phyloP scores from a whole-genome alignment of 2,329 filamentous ascomycete genomes.

The Ascosphaera apis region DNA sequence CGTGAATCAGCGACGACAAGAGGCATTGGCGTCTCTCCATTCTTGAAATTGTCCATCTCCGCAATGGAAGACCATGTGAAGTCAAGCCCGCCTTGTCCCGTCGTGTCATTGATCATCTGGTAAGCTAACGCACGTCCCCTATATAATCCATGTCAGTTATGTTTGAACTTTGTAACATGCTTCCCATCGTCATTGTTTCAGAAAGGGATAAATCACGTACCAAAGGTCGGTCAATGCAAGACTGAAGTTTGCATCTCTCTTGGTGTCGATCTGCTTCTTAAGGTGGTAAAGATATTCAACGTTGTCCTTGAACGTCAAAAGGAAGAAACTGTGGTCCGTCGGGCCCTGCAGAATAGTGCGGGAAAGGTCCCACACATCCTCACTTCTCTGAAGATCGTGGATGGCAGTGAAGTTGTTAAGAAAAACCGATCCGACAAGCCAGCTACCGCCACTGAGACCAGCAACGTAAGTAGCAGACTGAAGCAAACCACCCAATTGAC shows the following conservation, averaged over 20 bases:
- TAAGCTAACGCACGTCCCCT: conserved; percentile 58
- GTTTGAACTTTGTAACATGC: too few species aligned
- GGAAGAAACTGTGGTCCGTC: conserved; percentile 24
- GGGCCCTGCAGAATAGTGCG: conserved; percentile 40
- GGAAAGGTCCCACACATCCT: conserved; percentile 36
- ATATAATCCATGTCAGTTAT: too few species aligned
- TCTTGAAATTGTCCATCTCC: conserved; percentile 35
- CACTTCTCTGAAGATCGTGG: conserved; percentile 27
- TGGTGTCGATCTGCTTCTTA: conserved; percentile 32
- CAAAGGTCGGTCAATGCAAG: conserved; percentile 72
- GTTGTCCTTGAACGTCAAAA: conserved; percentile 24
- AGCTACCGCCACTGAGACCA: conserved; percentile 61
- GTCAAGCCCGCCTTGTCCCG: conserved; percentile 48
- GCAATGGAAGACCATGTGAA: conserved; percentile 71
- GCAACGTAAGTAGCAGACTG: conserved; percentile 63
- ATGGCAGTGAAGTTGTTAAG: conserved; percentile 58
- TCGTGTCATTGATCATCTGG: conserved; percentile 55
- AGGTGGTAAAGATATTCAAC: conserved; percentile 41
- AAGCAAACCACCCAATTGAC: conserved; percentile 57
- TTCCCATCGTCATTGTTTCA: conserved; percentile 1
- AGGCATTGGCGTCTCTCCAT: conserved; percentile 45
- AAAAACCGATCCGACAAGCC: conserved; percentile 64
- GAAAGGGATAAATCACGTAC: conserved; percentile 13
- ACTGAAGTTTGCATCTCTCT: conserved; percentile 40
- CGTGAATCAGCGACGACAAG: conserved; percentile 47